These are phyloP conservation scores for Arabis alpina DNA, from an alignment of 345 rosid species.

Conservation along the genomic window DNA sequence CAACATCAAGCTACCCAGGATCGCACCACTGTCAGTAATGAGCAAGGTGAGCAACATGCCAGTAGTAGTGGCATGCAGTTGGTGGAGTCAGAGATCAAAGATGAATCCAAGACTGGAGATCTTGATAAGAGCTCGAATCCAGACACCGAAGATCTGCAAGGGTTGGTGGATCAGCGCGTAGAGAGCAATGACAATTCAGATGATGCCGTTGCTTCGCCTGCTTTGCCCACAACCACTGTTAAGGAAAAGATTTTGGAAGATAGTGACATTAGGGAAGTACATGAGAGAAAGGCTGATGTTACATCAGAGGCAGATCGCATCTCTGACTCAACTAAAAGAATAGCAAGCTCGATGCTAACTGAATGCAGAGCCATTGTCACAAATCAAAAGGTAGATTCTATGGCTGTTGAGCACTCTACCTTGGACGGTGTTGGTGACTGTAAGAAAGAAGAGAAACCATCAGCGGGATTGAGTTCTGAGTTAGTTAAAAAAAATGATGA, in stretches of 20 bases:
- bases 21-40: slow-evolving; percentile 41
- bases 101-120: slow-evolving; percentile 38
- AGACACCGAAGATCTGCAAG: slow-evolving; percentile 42
- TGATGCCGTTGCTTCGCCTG: slow-evolving; percentile 18
- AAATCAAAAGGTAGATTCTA: slow-evolving; percentile 37
- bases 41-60: slow-evolving; percentile 37
- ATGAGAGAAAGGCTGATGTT: slow-evolving; percentile 25
- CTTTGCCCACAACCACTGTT: slow-evolving; percentile 25
- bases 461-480: slow-evolving; percentile 31
- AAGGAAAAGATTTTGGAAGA: slow-evolving; percentile 36
- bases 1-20: slow-evolving; percentile 42
- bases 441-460: slow-evolving; percentile 44
- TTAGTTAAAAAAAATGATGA: slow-evolving; percentile 38
- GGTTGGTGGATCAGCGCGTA: slow-evolving; percentile 40
- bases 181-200: slow-evolving; percentile 51
- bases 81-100: slow-evolving; percentile 41
- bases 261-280: slow-evolving; percentile 5
- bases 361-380: slow-evolving; percentile 43
- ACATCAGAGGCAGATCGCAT: background rate
- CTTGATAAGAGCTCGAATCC: slow-evolving; percentile 36
- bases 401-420: slow-evolving; percentile 40
- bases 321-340: background rate
- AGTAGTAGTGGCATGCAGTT: slow-evolving; percentile 33
- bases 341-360: slow-evolving; percentile 12
- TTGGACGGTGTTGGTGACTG: slow-evolving; percentile 38